Evolutionary conservation across 495 filamentous ascomycete species (phyloP).

Genomic region (Melanomma pulvis-pyrius): DNA sequence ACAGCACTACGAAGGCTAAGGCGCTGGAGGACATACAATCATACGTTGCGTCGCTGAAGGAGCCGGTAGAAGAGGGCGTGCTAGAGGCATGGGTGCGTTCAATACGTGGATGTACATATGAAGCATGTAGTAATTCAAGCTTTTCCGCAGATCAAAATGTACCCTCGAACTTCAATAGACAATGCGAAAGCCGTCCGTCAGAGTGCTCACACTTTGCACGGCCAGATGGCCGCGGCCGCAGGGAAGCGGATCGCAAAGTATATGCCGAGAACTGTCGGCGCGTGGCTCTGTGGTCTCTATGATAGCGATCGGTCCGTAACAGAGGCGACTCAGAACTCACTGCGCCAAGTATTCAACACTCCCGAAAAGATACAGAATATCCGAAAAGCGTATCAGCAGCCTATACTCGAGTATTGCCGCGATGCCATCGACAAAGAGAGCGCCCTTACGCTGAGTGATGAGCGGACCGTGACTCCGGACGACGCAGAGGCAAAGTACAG

Average conservation of each 20-base stretch:
- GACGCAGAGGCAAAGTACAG: constrained; percentile 83
- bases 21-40: constrained; percentile 82
- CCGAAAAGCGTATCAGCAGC: constrained; percentile 72
- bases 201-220: constrained; percentile 73
- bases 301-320: constrained; percentile 78
- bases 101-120: constrained; percentile 39
- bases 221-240: constrained; percentile 67
- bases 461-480: constrained; percentile 77
- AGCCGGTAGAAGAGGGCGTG: constrained; percentile 71
- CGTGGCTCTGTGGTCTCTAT: constrained; percentile 86
- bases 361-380: constrained; percentile 75
- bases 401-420: constrained; percentile 78
- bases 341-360: constrained; percentile 72
- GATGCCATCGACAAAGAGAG: constrained; percentile 78
- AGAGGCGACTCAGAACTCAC: constrained; percentile 71
- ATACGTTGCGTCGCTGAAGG: constrained; percentile 57
- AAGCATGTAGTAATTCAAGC: constrained; percentile 42
- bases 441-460: constrained; percentile 79
- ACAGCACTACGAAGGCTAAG: constrained; percentile 89
- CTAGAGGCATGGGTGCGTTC: constrained; percentile 83
- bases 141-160: constrained; percentile 70
- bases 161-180: constrained; percentile 86
- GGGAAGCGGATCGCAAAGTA: constrained; percentile 80
- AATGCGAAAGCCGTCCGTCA: constrained; percentile 84
- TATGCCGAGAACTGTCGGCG: constrained; percentile 73